phyloP scores from a whole-genome alignment of 768 basidiomycete species.

The Suillus alpinus region DNA sequence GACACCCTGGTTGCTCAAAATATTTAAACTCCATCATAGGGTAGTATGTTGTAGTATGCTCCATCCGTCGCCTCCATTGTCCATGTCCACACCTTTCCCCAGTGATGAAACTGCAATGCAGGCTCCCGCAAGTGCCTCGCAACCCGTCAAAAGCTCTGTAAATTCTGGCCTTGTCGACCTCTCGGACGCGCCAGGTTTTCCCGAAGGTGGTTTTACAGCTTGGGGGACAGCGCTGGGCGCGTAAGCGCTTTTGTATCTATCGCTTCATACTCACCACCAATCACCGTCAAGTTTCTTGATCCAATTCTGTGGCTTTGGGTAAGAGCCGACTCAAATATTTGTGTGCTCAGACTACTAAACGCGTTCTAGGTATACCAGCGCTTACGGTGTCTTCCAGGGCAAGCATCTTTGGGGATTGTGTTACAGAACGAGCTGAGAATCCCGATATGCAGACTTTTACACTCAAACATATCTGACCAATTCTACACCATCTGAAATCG shows the following conservation, averaged over 20 bases:
- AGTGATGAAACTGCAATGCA: neutral
- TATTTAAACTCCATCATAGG: neutral
- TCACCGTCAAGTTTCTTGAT: conserved; percentile 29
- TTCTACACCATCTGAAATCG: conserved; percentile 34
- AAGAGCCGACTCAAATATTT: neutral
- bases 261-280: neutral
- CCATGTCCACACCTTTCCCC: neutral
- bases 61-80: neutral
- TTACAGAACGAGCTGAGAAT: neutral
- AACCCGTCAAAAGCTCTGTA: too few relatives aligned
- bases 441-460: conserved; percentile 33
- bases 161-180: neutral
- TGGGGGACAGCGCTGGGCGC: conserved; percentile 26
- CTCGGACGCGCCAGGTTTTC: conserved; percentile 1
- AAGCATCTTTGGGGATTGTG: neutral
- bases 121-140: too few relatives aligned
- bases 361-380: conserved; percentile 28
- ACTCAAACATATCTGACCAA: conserved; percentile 34
- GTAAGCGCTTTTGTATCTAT: conserved; percentile 11
- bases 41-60: neutral
- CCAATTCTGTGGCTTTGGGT: conserved; percentile 40
- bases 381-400: conserved; percentile 44
- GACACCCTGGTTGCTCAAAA: neutral
- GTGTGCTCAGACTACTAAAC: neutral
- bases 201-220: conserved; percentile 24